Evolutionary conservation across 805 yeast species (phyloP), one percentile per base, ranked within the genome.

Genomic region (Barnettozyma vustinii): DNA sequence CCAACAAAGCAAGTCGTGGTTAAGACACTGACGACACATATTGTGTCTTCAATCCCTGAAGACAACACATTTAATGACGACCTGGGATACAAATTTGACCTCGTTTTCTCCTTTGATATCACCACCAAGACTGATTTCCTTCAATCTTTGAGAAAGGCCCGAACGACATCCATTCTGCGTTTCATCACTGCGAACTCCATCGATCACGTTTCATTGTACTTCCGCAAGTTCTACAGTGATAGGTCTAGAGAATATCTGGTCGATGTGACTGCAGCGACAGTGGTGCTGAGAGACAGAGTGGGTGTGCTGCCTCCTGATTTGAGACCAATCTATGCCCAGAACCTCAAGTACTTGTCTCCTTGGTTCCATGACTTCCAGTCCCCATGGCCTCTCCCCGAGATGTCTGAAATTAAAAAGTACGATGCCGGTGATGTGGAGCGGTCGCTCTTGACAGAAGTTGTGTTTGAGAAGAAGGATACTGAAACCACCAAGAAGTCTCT

Each of bases 271-370:
- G 87, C 96, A 1, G 89, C 96, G 1, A 75, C 85, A 18, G 96
- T 90, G 4, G 87, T 90, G 27, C 66, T 89, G 45, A 70, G 96
- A 57, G 96, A 86, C 54, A 75, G 83, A 51, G 89, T 85, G 13
- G 98, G 98, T 8, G 77, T 77, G 43, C 64, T 92, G 40, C 94
- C 96, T 2, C 84, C 89, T 0, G 94, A 83, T 58, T 64, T 89
- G 43, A 74, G 86, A 61, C 91, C 94, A 15, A 78, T 87, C 19
- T 88, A 84, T 63, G 72, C 79, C 37, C 83, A 82, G 55, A 77
- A 83, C 49, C 71, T 90, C 54, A 71, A 73, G 7, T 86, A 79
- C 58, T 69, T 91, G 45, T 67, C 72, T 1, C 75, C 74, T 32
- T 89, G 91, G 82, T 69, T 88, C 32, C 72, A 72, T 37, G 67